Evolutionary conservation across 306 rosid genomes (phyloP), one percentile per base, ranked within the genome.

Genomic region (Phaseolus lunatus): DNA sequence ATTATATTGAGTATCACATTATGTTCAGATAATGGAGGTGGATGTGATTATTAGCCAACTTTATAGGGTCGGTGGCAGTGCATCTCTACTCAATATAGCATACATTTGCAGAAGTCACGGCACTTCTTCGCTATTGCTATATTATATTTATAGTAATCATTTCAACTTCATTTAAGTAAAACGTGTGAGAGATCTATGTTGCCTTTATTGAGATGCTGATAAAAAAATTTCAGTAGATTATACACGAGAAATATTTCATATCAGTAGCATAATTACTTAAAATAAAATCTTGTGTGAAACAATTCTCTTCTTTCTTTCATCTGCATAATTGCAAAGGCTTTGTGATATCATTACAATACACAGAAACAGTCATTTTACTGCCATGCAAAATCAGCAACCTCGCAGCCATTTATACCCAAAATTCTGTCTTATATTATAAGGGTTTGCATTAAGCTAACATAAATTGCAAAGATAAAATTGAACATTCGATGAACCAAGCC

Each of bases 311-410:
- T 63, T 16, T 59, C 24, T 18, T 11, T 61, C 26, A 13, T 39
- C 49, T 50, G 72, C 29, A 61, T n/a, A 62, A 5, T 13, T 62
- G 27, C 18, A 5, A 62, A 61, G 5, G 8, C 29, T 29, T 26
- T 52, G 70, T 22, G n/a, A 13, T 15, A n/a, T 41, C 37, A 26
- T 77, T 9, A 15, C 48, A 79, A 35, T n/a, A 48, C 47, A 62
- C 16, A 33, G 43, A 62, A 24, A 16, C 37, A 56, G 39, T 37
- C 44, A 58, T 5, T 63, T 79, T 49, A 39, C 49, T 63, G 74
- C 58, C 78, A 80, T 53, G 78, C 75, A 72, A 72, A 65, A 72
- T 59, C 27, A 33, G 20, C 57, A 72, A 27, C 39, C 58, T 19
- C 67, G 57, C 26, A 49, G 50, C 37, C 83, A 72, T 50, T 57